Evolutionary conservation across 2,329 filamentous ascomycete species (phyloP), one percentile per base, ranked within the genome.

Genomic region (Aaosphaeria pasadenensis): DNA sequence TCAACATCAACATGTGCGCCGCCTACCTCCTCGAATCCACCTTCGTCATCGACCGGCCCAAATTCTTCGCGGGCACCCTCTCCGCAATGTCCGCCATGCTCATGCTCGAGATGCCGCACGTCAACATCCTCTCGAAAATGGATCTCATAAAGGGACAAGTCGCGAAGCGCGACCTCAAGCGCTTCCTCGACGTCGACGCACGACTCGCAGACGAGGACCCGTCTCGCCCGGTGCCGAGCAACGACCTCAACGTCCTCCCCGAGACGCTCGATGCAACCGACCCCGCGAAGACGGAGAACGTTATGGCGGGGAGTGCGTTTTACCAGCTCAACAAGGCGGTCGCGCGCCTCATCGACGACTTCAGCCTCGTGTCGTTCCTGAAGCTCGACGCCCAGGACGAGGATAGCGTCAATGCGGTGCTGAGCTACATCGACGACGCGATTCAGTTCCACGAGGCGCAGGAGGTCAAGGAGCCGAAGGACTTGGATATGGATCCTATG

Each of bases 31-130:
- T 99, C 54, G 94, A 99, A 71, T 89, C 90, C 9, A 96, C 91
- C 6, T 99, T 97, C 69, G 87, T 97, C 62, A 84, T 96, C 53
- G 94, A 99, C 73, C 86, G 90, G 51, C 89, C 94, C 64, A 99
- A 97, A 75, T 99, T 95, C 79, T 97, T 99, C 72, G 87, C 94
- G 0, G 94, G 94, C 9, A 96, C 94, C 0, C 77, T 99, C 51
- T 94, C 88, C 66, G 94, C 94, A 56, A 97, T 99, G 94, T 95
- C 89, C 63, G 91, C 94, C 55, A 99, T 99, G 94, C 84, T 99
- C 63, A 94, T 97, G 90, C 82, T 99, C 54, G 94, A 97, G 73
- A 84, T 97, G 55, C 94, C 94, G 4, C 94, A 99, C 67, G 84
- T 99, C 66, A 99, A 99, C 69, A 87, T 99, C 51, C 76, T 99